phyloP scores from a whole-genome alignment of 768 basidiomycete species.

The Termitomyces sp. region DNA sequence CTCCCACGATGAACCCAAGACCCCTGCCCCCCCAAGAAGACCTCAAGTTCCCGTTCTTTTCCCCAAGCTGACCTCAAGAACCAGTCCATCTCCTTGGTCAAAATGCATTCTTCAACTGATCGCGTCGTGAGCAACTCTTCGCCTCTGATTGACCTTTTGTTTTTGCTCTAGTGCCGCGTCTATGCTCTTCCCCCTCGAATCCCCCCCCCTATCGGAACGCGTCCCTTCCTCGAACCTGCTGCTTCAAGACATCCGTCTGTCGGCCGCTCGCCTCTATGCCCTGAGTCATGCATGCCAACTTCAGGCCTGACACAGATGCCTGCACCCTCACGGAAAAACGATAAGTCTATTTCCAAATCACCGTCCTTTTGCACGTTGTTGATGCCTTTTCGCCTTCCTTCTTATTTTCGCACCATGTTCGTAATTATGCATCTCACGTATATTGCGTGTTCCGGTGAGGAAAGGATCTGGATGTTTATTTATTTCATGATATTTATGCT shows the following conservation, averaged over 20 bases:
- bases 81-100: too few species aligned
- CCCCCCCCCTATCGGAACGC: neutral
- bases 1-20: too few species aligned
- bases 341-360: neutral
- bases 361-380: neutral
- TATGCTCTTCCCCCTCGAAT: too few species aligned
- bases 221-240: neutral
- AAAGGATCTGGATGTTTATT: neutral
- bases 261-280: neutral
- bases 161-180: too few species aligned
- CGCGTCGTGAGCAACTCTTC: too few species aligned
- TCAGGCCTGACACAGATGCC: neutral
- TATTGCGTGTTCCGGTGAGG: neutral
- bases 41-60: neutral
- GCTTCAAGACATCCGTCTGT: neutral
- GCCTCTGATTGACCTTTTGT: too few species aligned
- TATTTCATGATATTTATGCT: neutral
- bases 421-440: neutral
- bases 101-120: too few species aligned
- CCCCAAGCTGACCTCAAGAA: too few species aligned
- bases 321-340: slow-evolving; percentile 1
- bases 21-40: neutral
- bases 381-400: neutral
- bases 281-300: too few species aligned
- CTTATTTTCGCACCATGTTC: neutral